Conservation (phyloP, 169 alveolate genomes). For the Babesia bovis region DNA sequence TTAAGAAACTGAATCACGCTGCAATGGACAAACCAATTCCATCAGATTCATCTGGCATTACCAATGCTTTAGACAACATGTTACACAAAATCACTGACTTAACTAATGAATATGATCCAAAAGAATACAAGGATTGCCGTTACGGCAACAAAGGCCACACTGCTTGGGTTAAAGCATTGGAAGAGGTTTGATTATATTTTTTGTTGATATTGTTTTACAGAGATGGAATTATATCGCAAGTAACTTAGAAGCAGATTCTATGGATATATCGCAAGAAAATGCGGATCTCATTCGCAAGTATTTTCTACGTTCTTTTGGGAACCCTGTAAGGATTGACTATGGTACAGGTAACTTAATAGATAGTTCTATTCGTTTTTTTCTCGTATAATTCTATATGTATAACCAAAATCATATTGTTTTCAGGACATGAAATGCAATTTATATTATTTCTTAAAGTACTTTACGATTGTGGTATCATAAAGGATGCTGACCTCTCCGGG, state of each 20-base stretch:
- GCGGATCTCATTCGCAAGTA: conserved; percentile 31
- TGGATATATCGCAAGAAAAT: background rate
- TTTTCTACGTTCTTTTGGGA: conserved; percentile 92
- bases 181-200: background rate
- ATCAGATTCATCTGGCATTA: background rate
- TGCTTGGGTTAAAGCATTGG: conserved; percentile 25
- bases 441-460: conserved; percentile 31
- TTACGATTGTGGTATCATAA: conserved; percentile 3
- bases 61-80: background rate
- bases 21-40: conserved; percentile 13
- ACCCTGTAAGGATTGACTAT: conserved; percentile 91
- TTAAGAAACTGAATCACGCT: conserved; percentile 12
- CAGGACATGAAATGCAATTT: conserved; percentile 64
- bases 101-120: conserved; percentile 35
- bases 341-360: conserved; percentile 92
- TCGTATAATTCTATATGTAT: too few relatives aligned
- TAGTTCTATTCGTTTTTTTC: background rate
- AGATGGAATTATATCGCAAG: conserved; percentile 12
- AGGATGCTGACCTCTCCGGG: conserved; percentile 9
- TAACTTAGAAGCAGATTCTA: background rate
- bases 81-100: conserved; percentile 11
- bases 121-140: conserved; percentile 38
- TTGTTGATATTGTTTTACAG: background rate
- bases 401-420: background rate
- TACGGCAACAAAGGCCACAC: conserved; percentile 61